A percentile compares a stretch with the other conserved stretches of the same genome.
Evolutionary conservation across 75 land plant species (phyloP).

Genomic region (Pseudotsuga menziesii): DNA sequence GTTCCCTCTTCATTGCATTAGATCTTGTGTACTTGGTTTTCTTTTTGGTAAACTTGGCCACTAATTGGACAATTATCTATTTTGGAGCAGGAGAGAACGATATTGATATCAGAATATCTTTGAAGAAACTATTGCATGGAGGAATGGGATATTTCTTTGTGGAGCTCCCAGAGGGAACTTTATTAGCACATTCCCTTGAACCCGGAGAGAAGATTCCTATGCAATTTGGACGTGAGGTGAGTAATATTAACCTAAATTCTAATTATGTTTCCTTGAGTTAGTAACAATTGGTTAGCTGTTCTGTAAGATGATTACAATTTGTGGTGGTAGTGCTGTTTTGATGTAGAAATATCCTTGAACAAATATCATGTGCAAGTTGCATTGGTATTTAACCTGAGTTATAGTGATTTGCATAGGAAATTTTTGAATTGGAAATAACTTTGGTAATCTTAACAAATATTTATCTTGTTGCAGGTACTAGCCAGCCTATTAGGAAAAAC

Average conservation of each 20-base stretch:
- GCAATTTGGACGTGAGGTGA: conserved; percentile 99
- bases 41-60: background rate
- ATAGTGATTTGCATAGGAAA: background rate
- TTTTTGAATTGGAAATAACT: background rate
- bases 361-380: background rate
- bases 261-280: background rate
- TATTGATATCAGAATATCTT: conserved; percentile 34
- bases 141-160: conserved; percentile 66
- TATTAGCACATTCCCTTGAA: conserved; percentile 63
- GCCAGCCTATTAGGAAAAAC: conserved; percentile 72
- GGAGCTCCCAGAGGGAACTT: conserved; percentile 80
- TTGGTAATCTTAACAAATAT: background rate
- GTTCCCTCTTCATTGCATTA: background rate
- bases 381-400: background rate
- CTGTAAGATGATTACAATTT: background rate
- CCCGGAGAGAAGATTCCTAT: conserved; percentile 74
- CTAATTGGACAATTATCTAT: background rate
- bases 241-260: background rate
- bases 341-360: background rate
- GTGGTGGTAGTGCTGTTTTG: background rate
- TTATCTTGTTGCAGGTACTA: conserved; percentile 60
- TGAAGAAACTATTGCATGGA: conserved; percentile 40
- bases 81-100: conserved; percentile 24
- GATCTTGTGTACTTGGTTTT: background rate
- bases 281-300: background rate